These are phyloP conservation scores for Moricandia moricandioides DNA, from an alignment of 345 rosid species.

Conservation along the genomic window DNA sequence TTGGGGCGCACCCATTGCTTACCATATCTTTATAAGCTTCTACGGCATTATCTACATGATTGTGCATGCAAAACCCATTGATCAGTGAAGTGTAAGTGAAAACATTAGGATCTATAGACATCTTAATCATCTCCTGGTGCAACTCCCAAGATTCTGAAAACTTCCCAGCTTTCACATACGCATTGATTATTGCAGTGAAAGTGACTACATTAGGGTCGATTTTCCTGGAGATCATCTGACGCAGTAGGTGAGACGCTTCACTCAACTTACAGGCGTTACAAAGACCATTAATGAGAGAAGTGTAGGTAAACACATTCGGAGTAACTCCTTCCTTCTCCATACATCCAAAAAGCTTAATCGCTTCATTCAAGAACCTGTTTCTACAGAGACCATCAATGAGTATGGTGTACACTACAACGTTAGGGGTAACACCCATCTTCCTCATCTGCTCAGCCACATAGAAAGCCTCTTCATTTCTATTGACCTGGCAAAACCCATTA, in stretches of 20 bases:
- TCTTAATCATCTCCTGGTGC: conserved; percentile 19
- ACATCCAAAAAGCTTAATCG: not conserved
- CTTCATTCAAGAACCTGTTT: not conserved
- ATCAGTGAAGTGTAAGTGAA: conserved; percentile 30
- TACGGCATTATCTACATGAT: conserved; percentile 21
- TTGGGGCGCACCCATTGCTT: conserved; percentile 25
- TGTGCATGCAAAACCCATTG: conserved; percentile 13
- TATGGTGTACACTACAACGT: conserved; percentile 16
- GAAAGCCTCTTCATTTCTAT: not conserved
- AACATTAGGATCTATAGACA: conserved; percentile 27
- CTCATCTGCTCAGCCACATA: conserved; percentile 19
- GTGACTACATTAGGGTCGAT: conserved; percentile 25
- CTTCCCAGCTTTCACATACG: conserved; percentile 2
- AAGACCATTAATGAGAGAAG: conserved; percentile 29
- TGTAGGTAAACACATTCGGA: conserved; percentile 32
- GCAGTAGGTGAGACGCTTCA: conserved; percentile 1
- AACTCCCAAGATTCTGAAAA: not conserved
- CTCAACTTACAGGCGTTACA: conserved; percentile 13
- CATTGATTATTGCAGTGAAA: conserved; percentile 24
- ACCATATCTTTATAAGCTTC: conserved; percentile 10
- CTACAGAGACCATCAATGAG: conserved; percentile 31
- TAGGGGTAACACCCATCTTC: conserved; percentile 9
- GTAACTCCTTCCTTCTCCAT: conserved; percentile 14
- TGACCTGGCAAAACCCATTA: conserved; percentile 11
- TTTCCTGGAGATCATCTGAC: conserved; percentile 5